Conservation (phyloP, 2,329 filamentous ascomycete genomes). For the Xylaria sp. region DNA sequence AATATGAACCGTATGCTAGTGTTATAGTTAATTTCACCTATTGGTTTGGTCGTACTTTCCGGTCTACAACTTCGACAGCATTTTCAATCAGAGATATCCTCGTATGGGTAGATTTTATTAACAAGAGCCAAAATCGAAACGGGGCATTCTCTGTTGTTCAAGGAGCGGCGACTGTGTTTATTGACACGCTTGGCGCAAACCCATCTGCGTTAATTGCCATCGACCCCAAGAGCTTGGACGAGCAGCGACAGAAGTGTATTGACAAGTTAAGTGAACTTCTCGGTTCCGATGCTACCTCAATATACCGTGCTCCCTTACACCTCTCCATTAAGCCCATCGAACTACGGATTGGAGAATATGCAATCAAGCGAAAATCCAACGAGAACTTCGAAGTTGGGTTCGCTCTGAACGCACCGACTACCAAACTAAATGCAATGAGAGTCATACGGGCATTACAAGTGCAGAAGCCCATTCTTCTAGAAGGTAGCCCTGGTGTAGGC, state of each 20-base stretch:
- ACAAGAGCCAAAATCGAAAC: conserved; percentile 66
- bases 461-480: conserved; percentile 89
- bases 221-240: conserved; percentile 73
- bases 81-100: conserved; percentile 94
- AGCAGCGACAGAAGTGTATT: conserved; percentile 79
- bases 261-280: conserved; percentile 76
- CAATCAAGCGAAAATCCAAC: conserved; percentile 64
- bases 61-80: conserved; percentile 76
- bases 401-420: conserved; percentile 89
- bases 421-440: conserved; percentile 88
- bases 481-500: conserved; percentile 97
- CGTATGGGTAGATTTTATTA: conserved; percentile 93
- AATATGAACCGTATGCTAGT: conserved; percentile 67
- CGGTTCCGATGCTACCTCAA: conserved; percentile 66
- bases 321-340: conserved; percentile 64
- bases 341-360: conserved; percentile 80
- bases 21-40: conserved; percentile 87
- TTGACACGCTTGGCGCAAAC: conserved; percentile 95
- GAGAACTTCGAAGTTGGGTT: conserved; percentile 70
- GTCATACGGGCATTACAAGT: conserved; percentile 90
- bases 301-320: conserved; percentile 73
- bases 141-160: conserved; percentile 70
- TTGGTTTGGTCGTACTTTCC: conserved; percentile 90
- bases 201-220: conserved; percentile 87
- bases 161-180: conserved; percentile 93